Evolutionary conservation across 768 basidiomycete species (phyloP), one percentile per base, ranked within the genome.

Genomic region (Mycena maculata): DNA sequence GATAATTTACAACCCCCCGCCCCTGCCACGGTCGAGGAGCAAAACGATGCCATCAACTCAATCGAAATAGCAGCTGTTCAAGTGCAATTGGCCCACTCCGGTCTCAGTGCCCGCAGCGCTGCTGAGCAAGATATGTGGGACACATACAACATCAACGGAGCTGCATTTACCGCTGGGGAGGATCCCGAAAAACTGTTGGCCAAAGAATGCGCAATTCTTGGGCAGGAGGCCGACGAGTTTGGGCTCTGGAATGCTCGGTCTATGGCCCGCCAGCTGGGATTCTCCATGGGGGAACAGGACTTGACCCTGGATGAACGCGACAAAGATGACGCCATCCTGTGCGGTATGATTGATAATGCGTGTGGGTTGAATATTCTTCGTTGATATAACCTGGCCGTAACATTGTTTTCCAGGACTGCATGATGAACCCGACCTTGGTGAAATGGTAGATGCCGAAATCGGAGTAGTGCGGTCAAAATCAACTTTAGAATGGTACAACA

Each of bases 61-160:
- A 12, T 57, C 4, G 55, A 57, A 57, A 31, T 58, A 11, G 30
- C 44, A 6, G 2, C 25, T 2, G 7, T 44, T 13, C 15, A 58
- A 47, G 23, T 3, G 5, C 25, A 25, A 2, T 7, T 25, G 10
- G 3, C 36, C 0, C 3, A 31, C 3, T 2, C 4, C 8, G 33
- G 3, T 5, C n/a, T n/a, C 3, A 31, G 36, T 30, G 15, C 47
- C 10, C 44, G 44, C 4, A 58, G 57, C 12, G 57, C 57, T 36
- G 44, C 11, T 1, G 57, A 58, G 20, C 5, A 58, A n/a, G 20
- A 45, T 36, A 47, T 57, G 55, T 57, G 55, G 55, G 41, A 44
- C 6, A 1, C 30, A 2, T 57, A 57, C 11, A 3, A 57, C 0
- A 31, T 15, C 8, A 20, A 31, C 3, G 55, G 55, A 0, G 55